Base-by-base conservation (phyloP, 2,329 filamentous ascomycete species). In the Ceratocystis papillata region DNA sequence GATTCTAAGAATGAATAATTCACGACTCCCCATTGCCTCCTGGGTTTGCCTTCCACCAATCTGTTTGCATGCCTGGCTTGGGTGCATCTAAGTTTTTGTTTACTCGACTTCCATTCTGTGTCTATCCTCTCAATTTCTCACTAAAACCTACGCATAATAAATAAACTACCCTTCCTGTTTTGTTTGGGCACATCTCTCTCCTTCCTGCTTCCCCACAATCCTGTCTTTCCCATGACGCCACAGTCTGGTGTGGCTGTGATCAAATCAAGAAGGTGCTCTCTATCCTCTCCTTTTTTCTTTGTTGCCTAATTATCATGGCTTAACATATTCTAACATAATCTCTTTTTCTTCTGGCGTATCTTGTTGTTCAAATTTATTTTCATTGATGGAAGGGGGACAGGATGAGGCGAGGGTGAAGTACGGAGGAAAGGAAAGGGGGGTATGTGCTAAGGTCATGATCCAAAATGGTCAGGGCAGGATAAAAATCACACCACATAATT, bases 361-460 rank as follows among this genome's bases (percentile, higher is more conserved):
- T 59, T 59, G 1, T 30, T 63, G 61, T 48, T 63, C 61, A 48
- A 48, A 63, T 50, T 63, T 63, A 48, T 28, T 59, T 62, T 63
- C 61, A 63, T 63, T 63, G 61, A 48, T 59, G 53, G 33, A 12
- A 59, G 17, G 50, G 53, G 53, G 17, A 37, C 25, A 33, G 28
- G 53, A 59, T 59, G 15, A 53, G 48, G 37, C 37, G 37, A 41
- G 10, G 30, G 30, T 41, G 37, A 41, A 41, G 48, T 20, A 10
- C 25, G 25, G 33, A 37, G 59, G 60, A 41, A 28, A 20, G 59
- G 33, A 33, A 33, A 33, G 59, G n/a, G n/a, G 61, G 22, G 22
- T 25, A 25, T 25, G 22, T 25, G 22, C 22, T 25, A 25, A 25
- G 22, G 61, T 63, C 61, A 33, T 33, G 61, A 22, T 63, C 46